phyloP scores from a whole-genome alignment of 1,284 basidiomycete species.

The Puccinia horiana region DNA sequence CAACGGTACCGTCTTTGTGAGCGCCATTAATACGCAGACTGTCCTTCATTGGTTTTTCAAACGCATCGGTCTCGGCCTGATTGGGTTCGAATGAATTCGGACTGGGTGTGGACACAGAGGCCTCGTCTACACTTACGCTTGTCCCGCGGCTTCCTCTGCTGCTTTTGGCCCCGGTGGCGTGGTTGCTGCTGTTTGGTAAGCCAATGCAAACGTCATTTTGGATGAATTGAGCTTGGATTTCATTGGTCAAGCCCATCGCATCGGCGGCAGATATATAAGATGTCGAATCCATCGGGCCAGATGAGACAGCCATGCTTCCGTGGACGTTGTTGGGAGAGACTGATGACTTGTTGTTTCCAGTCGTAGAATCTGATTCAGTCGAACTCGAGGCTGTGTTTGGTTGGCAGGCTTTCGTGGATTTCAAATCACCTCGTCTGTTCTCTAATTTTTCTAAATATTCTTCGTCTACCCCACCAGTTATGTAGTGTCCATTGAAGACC shows the following conservation, averaged over 20 bases:
- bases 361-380: background rate
- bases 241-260: slow-evolving; percentile 38
- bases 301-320: background rate
- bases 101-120: background rate
- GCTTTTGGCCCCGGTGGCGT: slow-evolving; percentile 15
- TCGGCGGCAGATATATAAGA: slow-evolving; percentile 17
- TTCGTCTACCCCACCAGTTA: slow-evolving; percentile 92
- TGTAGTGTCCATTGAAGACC: slow-evolving; percentile 94
- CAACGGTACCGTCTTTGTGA: slow-evolving; percentile 39
- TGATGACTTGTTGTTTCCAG: slow-evolving; percentile 7
- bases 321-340: background rate
- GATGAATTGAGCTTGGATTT: background rate
- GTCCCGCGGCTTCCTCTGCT: slow-evolving; percentile 20
- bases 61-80: slow-evolving; percentile 14
- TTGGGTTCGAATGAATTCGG: slow-evolving; percentile 2
- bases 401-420: slow-evolving; percentile 16
- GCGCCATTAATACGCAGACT: slow-evolving; percentile 36
- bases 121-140: slow-evolving; percentile 26
- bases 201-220: slow-evolving; percentile 34
- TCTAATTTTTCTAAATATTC: slow-evolving; percentile 78
- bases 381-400: slow-evolving; percentile 8
- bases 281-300: slow-evolving; percentile 22
- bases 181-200: slow-evolving; percentile 31
- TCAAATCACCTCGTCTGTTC: slow-evolving; percentile 73
- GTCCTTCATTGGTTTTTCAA: slow-evolving; percentile 39